Evolutionary conservation across 2,329 filamentous ascomycete species (phyloP).

Genomic region (Cercospora sp.): DNA sequence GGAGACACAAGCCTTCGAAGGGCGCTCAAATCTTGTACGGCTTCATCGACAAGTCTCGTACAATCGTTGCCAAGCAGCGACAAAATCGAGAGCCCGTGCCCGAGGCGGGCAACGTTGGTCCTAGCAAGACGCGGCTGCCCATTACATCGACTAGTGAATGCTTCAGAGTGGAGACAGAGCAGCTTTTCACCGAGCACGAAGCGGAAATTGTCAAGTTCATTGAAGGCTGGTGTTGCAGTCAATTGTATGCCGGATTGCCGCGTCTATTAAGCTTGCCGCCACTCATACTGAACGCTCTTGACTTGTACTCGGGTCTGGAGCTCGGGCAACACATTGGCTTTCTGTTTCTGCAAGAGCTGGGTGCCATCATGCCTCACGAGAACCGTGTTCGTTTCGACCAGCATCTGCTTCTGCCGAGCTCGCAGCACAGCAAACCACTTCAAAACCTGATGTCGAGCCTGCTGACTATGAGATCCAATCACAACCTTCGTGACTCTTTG

Average conservation of each 20-base stretch:
- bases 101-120: slow-evolving; percentile 39
- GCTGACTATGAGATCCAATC: slow-evolving; percentile 32
- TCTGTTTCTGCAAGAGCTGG: slow-evolving; percentile 74
- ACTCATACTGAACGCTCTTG: slow-evolving; percentile 61
- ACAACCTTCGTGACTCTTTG: slow-evolving; percentile 56
- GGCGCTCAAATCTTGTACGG: slow-evolving; percentile 36
- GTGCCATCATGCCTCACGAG: slow-evolving; percentile 70
- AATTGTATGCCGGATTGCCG: slow-evolving; percentile 55
- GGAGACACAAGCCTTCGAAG: slow-evolving; percentile 19
- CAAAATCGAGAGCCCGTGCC: slow-evolving; percentile 39
- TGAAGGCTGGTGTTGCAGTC: slow-evolving; percentile 64
- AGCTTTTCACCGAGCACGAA: slow-evolving; percentile 54
- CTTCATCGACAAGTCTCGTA: slow-evolving; percentile 46
- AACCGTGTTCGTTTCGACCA: slow-evolving; percentile 63
- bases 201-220: slow-evolving; percentile 65
- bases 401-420: slow-evolving; percentile 53
- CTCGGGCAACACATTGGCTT: slow-evolving; percentile 54
- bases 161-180: slow-evolving; percentile 26
- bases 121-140: slow-evolving; percentile 38
- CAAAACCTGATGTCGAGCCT: slow-evolving; percentile 43
- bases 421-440: slow-evolving; percentile 47
- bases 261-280: slow-evolving; percentile 63
- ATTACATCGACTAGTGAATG: slow-evolving; percentile 30
- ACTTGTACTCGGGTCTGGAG: slow-evolving; percentile 59
- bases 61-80: slow-evolving; percentile 44